Evolutionary conservation across 2,329 filamentous ascomycete genomes (phyloP), one percentile per base, ranked within the genome.

Genomic region (Alternaria alternata): DNA sequence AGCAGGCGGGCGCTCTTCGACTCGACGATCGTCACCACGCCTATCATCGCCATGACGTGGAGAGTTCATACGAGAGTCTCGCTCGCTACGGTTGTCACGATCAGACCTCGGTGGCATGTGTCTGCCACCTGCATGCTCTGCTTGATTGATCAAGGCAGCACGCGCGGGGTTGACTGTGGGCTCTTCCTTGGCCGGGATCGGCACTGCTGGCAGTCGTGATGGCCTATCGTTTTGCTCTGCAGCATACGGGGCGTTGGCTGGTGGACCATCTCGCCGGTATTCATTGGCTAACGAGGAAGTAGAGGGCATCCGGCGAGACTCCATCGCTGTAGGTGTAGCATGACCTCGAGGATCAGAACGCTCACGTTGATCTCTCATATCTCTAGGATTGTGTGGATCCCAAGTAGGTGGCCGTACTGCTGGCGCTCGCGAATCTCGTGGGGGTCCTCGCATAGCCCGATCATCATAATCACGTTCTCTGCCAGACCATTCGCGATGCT

Each of bases 91-190:
- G 44, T 41, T 62, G 47, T 76, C 75, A 53, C 73, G 72, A 36
- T 75, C 73, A 20, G 64, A 36, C 28, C 64, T 61, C 49, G 69
- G 53, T 55, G 68, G 47, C 51, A 80, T 78, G 18, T 67, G 65
- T 49, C 73, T 67, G 14, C 62, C 62, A 39, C 36, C 36, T 39
- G 36, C n/a, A 51, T 71, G 61, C 16, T 77, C 74, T 7, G 61
- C 70, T 30, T 72, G 70, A 30, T 78, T 75, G 42, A 83, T 81
- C 36, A 81, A 60, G 14, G 80, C 79, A 59, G 80, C 75, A 20
- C 81, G 80, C 18, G 78, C 81, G 11, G 81, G 80, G 54, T 83
- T 82, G 41, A 83, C 75, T 24, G 68, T 63, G 9, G 68, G 63
- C 16, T 71, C 63, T 41, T 74, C 71, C 26, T 48, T 62, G 28